Conservation (phyloP, 2,329 filamentous ascomycete species). For the Exophiala alcalophila region DNA sequence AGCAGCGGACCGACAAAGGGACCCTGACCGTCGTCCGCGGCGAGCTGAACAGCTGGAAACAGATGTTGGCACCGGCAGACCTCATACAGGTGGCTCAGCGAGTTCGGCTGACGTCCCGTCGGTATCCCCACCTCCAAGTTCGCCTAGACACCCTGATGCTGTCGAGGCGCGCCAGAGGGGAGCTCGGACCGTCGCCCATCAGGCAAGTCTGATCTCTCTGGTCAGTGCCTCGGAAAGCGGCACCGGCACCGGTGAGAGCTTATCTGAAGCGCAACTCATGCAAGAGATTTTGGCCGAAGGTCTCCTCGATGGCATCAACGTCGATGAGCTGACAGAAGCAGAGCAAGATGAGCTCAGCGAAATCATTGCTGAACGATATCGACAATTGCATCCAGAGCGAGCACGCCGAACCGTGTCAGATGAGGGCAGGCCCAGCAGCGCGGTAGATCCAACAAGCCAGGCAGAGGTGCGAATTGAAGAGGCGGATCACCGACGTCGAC, state of each 20-base stretch:
- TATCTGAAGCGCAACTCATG: constrained; percentile 82
- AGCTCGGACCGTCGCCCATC: constrained; percentile 72
- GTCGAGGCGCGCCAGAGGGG: constrained; percentile 36
- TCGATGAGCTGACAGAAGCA: constrained; percentile 78
- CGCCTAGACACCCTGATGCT: constrained; percentile 29
- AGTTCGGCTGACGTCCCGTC: constrained; percentile 19
- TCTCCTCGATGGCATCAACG: constrained; percentile 78
- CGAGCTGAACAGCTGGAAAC: constrained; percentile 7
- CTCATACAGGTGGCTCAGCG: constrained; percentile 24
- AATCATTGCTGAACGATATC: constrained; percentile 83
- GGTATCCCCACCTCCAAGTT: constrained; percentile 21
- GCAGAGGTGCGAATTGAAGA: constrained; percentile 46
- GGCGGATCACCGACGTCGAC: constrained; percentile 35
- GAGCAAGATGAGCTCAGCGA: constrained; percentile 89
- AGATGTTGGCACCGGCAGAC: constrained; percentile 24
- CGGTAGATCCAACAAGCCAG: not conserved
- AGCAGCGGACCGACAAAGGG: constrained; percentile 37
- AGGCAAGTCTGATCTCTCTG: constrained; percentile 80
- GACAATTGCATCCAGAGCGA: constrained; percentile 63
- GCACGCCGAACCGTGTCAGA: constrained; percentile 50
- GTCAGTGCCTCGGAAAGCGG: constrained; percentile 68
- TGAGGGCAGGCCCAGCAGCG: constrained; percentile 6
- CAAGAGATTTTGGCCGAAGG: constrained; percentile 86
- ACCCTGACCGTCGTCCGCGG: constrained; percentile 18
- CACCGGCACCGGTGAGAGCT: constrained; percentile 56